Percentiles rank a stretch among this genome's conserved stretches.
These are phyloP conservation scores for Leptographium radiaticola DNA, from an alignment of 2,329 filamentous ascomycete genomes.

Conservation along the genomic window DNA sequence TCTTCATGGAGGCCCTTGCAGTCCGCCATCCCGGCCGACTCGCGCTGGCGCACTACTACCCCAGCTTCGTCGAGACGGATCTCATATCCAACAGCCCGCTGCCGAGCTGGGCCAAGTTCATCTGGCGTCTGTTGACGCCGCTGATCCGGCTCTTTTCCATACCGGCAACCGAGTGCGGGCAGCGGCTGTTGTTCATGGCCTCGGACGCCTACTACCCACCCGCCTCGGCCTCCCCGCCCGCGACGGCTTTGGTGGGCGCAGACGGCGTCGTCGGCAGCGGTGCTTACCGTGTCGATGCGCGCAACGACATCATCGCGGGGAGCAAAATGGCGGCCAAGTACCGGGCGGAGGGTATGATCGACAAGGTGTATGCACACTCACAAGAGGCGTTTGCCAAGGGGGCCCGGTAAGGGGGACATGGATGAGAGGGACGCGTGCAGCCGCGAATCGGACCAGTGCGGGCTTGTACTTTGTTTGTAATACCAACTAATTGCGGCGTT, in stretches of 20 bases:
- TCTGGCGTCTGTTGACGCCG: neutral
- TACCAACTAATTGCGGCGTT: too few relatives aligned
- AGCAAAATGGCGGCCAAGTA: neutral
- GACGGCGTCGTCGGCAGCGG: slow-evolving; percentile 3
- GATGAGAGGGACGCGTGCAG: neutral
- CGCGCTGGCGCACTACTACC: slow-evolving; percentile 7
- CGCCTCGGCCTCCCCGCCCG: neutral
- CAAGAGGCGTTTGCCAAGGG: neutral
- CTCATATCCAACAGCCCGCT: neutral
- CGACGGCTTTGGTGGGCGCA: neutral
- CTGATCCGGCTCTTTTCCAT: neutral
- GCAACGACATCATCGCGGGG: neutral
- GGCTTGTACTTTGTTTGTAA: too few relatives aligned
- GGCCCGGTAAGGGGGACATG: neutral
- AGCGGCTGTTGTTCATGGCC: slow-evolving; percentile 2
- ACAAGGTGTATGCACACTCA: slow-evolving; percentile 3
- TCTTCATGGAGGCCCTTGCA: slow-evolving; percentile 4
- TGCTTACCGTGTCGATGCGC: slow-evolving; percentile 3
- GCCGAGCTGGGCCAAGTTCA: neutral
- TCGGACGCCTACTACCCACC: neutral
- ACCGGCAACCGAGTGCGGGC: slow-evolving; percentile 1
- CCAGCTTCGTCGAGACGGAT: slow-evolving; percentile 3
- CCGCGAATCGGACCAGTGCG: too few relatives aligned
- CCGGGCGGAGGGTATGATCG: neutral
- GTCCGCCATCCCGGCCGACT: neutral